Conservation (phyloP, 1,284 basidiomycete species). For the Ganoderma lucidum region DNA sequence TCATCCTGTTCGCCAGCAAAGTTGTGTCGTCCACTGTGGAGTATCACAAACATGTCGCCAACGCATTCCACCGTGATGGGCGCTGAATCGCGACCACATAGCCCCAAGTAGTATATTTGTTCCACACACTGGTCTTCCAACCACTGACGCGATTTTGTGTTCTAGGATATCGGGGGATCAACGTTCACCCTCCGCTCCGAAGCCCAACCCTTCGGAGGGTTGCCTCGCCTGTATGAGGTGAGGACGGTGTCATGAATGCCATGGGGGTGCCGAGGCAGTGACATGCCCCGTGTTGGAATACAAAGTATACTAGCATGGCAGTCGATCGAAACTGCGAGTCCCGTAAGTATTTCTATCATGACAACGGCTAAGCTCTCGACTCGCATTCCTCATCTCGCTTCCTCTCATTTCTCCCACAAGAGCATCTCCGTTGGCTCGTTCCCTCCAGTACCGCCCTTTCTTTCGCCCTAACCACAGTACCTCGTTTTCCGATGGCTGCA, state of each 20-base stretch:
- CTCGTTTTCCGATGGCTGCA: neutral
- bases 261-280: neutral
- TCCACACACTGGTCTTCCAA: neutral
- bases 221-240: neutral
- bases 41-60: neutral
- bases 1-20: neutral
- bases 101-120: neutral
- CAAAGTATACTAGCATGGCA: neutral
- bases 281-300: neutral
- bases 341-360: neutral
- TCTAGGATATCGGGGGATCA: neutral
- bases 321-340: slow-evolving; percentile 2
- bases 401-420: neutral
- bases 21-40: neutral
- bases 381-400: neutral
- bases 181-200: neutral
- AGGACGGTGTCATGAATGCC: neutral
- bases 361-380: neutral
- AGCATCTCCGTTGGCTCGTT: neutral
- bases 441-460: neutral
- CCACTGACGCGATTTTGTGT: neutral
- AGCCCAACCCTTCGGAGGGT: neutral
- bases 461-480: neutral
- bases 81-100: neutral
- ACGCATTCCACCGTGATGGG: neutral